Percentiles rank a stretch among this genome's conserved stretches.
phyloP scores from a whole-genome alignment of 345 rosid genomes.

The Camelina neglecta region DNA sequence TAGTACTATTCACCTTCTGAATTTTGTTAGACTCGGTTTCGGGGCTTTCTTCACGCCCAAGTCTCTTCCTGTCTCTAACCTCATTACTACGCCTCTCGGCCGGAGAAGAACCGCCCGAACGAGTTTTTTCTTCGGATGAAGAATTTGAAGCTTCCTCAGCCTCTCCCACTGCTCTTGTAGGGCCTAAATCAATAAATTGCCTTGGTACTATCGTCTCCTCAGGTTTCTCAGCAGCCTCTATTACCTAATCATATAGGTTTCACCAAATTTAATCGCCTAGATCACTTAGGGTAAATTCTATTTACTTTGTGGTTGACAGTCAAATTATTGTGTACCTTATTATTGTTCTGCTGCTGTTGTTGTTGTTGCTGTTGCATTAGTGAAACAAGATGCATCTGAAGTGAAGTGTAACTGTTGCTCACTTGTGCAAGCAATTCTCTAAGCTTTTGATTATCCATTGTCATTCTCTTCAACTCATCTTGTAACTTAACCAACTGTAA shows the following conservation, averaged over 20 bases:
- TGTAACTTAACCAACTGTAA: constrained; percentile 62
- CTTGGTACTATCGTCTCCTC: constrained; percentile 61
- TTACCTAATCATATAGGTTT: constrained; percentile 46
- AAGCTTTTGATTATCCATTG: constrained; percentile 69
- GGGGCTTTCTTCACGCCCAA: constrained; percentile 67
- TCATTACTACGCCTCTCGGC: constrained; percentile 42
- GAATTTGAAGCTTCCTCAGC: constrained; percentile 61
- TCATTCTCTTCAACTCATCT: constrained; percentile 70
- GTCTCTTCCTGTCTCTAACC: constrained; percentile 51
- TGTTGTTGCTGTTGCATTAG: constrained; percentile 62
- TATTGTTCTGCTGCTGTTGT: constrained; percentile 17
- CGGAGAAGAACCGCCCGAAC: constrained; percentile 52
- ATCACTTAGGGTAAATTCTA: background rate
- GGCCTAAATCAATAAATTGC: constrained; percentile 70
- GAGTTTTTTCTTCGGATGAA: constrained; percentile 81
- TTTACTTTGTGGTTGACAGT: background rate
- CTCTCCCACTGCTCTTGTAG: constrained; percentile 45
- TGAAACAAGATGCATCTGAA: constrained; percentile 70
- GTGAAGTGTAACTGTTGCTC: constrained; percentile 60
- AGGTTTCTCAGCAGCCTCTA: constrained; percentile 45
- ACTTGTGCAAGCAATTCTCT: constrained; percentile 84
- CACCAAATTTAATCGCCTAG: background rate
- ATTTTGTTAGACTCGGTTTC: constrained; percentile 62
- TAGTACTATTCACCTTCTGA: constrained; percentile 58
- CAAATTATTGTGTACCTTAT: constrained; percentile 26